Evolutionary conservation across 2,329 filamentous ascomycete genomes (phyloP).

Genomic region (Exophiala sp.): DNA sequence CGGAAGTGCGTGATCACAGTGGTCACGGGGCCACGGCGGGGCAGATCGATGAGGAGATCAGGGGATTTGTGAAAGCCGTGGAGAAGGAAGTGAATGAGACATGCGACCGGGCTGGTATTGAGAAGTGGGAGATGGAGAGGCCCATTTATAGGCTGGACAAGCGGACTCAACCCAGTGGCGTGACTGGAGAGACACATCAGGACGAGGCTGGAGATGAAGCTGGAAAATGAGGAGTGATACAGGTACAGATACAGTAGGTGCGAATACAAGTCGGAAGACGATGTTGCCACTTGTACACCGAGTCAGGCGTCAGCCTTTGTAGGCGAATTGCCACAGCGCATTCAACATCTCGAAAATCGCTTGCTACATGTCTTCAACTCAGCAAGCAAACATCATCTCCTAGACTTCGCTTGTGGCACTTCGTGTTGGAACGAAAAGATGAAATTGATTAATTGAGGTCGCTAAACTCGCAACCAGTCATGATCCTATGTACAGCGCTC

Average conservation of each 20-base stretch:
- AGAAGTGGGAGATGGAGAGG: constrained; percentile 16
- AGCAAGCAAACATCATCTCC: too few relatives aligned
- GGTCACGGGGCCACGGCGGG: constrained; percentile 12
- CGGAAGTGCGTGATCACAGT: constrained; percentile 10
- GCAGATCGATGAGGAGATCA: constrained; percentile 11
- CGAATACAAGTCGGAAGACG: too few relatives aligned
- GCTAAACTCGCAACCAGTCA: not conserved
- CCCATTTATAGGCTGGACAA: constrained; percentile 2
- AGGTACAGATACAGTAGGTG: not conserved
- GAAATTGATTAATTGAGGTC: not conserved
- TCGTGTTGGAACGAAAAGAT: not conserved
- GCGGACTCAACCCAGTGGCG: not conserved
- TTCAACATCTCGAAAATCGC: too few relatives aligned
- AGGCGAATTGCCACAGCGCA: too few relatives aligned
- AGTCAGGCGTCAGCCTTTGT: too few relatives aligned
- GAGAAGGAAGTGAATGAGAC: constrained; percentile 8
- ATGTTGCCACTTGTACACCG: too few relatives aligned
- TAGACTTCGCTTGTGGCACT: too few relatives aligned
- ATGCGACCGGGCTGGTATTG: constrained; percentile 11
- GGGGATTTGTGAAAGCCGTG: constrained; percentile 4
- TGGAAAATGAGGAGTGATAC: not conserved
- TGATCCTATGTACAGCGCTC: too few relatives aligned
- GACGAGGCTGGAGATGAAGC: not conserved
- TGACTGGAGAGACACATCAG: not conserved
- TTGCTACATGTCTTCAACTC: too few relatives aligned